Evolutionary conservation across 2,329 filamentous ascomycete genomes (phyloP), one percentile per base, ranked within the genome.

Genomic region (Phoma herbarum): DNA sequence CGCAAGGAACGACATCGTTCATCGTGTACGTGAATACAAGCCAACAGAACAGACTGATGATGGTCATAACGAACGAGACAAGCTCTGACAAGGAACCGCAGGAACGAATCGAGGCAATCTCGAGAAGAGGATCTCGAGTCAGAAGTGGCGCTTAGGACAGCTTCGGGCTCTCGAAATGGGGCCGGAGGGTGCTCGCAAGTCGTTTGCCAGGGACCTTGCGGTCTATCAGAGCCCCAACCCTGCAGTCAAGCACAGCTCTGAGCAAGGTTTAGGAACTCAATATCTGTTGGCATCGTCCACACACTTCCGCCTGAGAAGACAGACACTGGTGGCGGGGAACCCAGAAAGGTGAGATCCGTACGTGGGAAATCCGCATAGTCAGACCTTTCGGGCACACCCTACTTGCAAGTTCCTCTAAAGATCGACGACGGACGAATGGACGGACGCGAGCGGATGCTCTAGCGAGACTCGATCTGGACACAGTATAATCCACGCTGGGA

Each of bases 261-360:
- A 31, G 42, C 63, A 20, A 23, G 20, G 37, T 18, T 23, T 6
- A 20, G 41, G 20, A 3, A 25, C 23, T 68, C 65, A 39, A 71
- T 67, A 61, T 66, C 71, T 64, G 60, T 63, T 67, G 70, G 67
- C 67, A 59, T 73, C 70, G 69, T 70, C 69, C 69, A 64, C 70
- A 52, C 63, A 47, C 56, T 59, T 55, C 57, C 41, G 33, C 53
- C 62, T 64, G 60, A 64, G 41, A 66, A 66, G 55, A 59, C 43
- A 44, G 45, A 52, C 61, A 64, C 64, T 59, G 58, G 64, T 63
- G 67, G 65, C 60, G 63, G 69, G 69, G 47, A 52, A 50, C 47
- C 62, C 63, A 4, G 14, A 42, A 14, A 43, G 41, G 23, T 43
- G 11, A 25, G 22, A 43, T 35, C 31, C 6, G 31, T n/a, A 14